Evolutionary conservation across 2,329 filamentous ascomycete genomes (phyloP).

Genomic region (Colletotrichum sp.): DNA sequence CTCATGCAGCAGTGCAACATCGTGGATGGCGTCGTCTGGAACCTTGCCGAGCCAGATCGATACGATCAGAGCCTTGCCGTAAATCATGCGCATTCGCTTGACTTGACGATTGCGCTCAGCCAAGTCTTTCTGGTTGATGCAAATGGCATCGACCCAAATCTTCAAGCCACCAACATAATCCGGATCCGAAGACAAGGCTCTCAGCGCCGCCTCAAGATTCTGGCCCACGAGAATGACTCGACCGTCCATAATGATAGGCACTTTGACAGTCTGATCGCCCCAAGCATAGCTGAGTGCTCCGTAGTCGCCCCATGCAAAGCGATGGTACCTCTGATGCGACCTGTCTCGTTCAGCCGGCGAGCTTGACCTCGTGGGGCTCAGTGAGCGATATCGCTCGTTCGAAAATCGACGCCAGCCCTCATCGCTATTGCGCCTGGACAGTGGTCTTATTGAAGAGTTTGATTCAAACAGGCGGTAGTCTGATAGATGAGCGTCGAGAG

Average conservation of each 20-base stretch:
- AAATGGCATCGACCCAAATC: conserved; percentile 25
- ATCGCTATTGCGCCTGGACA: conserved; percentile 2
- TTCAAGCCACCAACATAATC: conserved; percentile 4
- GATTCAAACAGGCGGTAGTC: not conserved
- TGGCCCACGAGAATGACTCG: conserved; percentile 1
- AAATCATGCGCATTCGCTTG: conserved; percentile 20
- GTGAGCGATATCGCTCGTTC: conserved; percentile 1
- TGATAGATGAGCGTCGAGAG: conserved; percentile 1
- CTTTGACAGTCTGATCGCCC: not conserved
- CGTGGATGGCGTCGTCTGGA: not conserved
- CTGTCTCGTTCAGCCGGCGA: not conserved
- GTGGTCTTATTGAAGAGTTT: not conserved
- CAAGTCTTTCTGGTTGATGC: conserved; percentile 24
- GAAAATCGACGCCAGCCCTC: conserved; percentile 7
- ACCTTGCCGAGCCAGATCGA: conserved; percentile 18
- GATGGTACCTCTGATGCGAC: conserved; percentile 3
- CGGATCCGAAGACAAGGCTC: not conserved
- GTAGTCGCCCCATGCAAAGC: conserved; percentile 11
- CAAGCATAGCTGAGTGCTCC: conserved; percentile 9
- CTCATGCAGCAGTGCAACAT: conserved; percentile 3
- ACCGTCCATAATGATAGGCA: not conserved
- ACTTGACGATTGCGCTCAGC: conserved; percentile 23
- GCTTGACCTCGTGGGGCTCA: not conserved
- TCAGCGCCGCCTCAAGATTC: conserved; percentile 1
- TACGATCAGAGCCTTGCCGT: conserved; percentile 16